Base-by-base conservation (phyloP, 805 yeast genomes). In the Yamadazyma nakazawae region DNA sequence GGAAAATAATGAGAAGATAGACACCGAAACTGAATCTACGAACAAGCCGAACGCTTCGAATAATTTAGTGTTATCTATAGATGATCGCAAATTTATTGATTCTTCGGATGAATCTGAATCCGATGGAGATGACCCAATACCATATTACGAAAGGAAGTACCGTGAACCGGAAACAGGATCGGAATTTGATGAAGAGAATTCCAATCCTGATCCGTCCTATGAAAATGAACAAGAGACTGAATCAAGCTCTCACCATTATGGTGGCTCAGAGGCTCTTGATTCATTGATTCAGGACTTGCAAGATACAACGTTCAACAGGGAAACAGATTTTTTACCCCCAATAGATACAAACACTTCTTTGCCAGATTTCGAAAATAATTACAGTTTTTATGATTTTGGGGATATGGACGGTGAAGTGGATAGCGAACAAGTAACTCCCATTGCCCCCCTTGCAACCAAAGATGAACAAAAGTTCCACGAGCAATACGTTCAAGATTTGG, bases 231-330 rank as follows among this genome's bases (percentile, higher is more conserved):
- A 26, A 21, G 24, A n/a, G 4, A 45, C 40, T 12, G 50, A 35
- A 7, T n/a, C 26, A 25, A 21, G 12, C 17, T 17, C 26, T 7
- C 26, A 17, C 17, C 35, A 37, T 39, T 49, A 42, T 42, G 35
- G 34, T 30, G 44, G 25, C 12, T 19, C 18, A 9, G 67, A 60
- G 34, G 66, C 68, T 5, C 53, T 71, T 26, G 75, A 70, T 46
- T 59, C 68, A 5, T 53, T 71, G n/a, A 70, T 71, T 14, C 56
- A 62, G 44, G 74, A 71, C 48, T 54, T 71, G 24, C 59, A 61
- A 41, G 59, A 57, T 46, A 18, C 34, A 10, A 32, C 11, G 3
- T 7, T n/a, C 18, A 16, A 13, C 11, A 31, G 47, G 18, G 41
- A 37, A 38, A 48, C 38, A 14, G 44, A 32, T 11, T 31, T 41